Conservation (phyloP, 2,329 filamentous ascomycete species). For the Phyllosticta ampelicida region DNA sequence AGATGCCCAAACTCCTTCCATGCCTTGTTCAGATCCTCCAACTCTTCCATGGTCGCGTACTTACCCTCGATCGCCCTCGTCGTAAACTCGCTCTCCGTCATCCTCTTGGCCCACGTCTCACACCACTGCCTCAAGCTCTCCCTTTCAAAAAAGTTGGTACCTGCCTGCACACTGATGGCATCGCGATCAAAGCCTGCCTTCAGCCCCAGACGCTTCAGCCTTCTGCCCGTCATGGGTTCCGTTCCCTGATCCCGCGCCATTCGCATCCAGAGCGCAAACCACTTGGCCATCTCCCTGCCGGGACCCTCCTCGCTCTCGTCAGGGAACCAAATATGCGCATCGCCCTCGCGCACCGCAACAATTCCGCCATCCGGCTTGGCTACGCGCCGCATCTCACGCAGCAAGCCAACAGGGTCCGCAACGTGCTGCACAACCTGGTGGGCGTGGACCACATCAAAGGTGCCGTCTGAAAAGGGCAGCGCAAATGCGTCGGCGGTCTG, state of each 20-base stretch:
- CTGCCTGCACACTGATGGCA: slow-evolving; percentile 14
- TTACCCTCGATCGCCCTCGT: slow-evolving; percentile 27
- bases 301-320: slow-evolving; percentile 12
- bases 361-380: slow-evolving; percentile 40
- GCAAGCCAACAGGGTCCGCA: slow-evolving; percentile 37
- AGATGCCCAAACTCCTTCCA: slow-evolving; percentile 32
- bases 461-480: slow-evolving; percentile 33
- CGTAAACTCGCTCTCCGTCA: slow-evolving; percentile 25
- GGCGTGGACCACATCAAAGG: slow-evolving; percentile 50
- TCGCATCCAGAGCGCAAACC: slow-evolving; percentile 24
- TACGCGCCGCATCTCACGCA: slow-evolving; percentile 46
- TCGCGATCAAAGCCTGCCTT: slow-evolving; percentile 14
- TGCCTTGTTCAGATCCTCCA: slow-evolving; percentile 29
- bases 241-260: slow-evolving; percentile 20
- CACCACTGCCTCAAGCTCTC: slow-evolving; percentile 32
- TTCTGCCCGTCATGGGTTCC: slow-evolving; percentile 16
- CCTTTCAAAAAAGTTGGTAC: slow-evolving; percentile 6
- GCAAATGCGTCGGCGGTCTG: slow-evolving; percentile 32
- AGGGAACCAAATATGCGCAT: slow-evolving; percentile 30
- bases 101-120: slow-evolving; percentile 28
- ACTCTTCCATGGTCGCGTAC: slow-evolving; percentile 26
- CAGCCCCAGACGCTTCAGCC: slow-evolving; percentile 20
- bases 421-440: slow-evolving; percentile 51
- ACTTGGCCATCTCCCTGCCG: slow-evolving; percentile 23
- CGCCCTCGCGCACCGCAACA: slow-evolving; percentile 35